These are phyloP conservation scores for Apiospora pterosperma DNA, from an alignment of 2,329 filamentous ascomycete species.

Conservation along the genomic window DNA sequence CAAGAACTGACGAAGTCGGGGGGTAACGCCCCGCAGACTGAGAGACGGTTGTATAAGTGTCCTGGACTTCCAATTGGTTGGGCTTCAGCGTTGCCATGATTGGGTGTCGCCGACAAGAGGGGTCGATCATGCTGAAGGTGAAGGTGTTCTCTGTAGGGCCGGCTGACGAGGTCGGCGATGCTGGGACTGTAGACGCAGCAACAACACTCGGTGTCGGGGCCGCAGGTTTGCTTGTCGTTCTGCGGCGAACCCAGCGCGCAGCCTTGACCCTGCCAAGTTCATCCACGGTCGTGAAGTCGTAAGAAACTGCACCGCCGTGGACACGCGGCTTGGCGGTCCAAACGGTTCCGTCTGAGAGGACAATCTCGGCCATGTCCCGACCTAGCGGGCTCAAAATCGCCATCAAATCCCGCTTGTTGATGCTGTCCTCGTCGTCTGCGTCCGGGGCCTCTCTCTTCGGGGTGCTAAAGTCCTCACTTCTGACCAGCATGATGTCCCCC, in stretches of 20 bases:
- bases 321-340: constrained; percentile 53
- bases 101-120: constrained; percentile 66
- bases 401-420: constrained; percentile 49
- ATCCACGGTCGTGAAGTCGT: constrained; percentile 62
- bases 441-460: constrained; percentile 35
- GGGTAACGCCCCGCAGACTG: constrained; percentile 46
- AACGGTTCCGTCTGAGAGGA: constrained; percentile 59
- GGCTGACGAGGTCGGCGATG: constrained; percentile 14
- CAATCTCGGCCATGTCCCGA: constrained; percentile 60
- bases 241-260: constrained; percentile 65
- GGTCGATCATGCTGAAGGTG: constrained; percentile 75
- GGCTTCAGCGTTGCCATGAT: constrained; percentile 67
- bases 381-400: constrained; percentile 65
- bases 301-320: constrained; percentile 45
- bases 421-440: constrained; percentile 38
- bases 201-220: too few species aligned
- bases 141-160: constrained; percentile 50
- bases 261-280: constrained; percentile 55
- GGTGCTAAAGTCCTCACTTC: constrained; percentile 62
- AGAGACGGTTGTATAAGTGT: constrained; percentile 60
- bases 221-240: constrained; percentile 18
- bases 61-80: constrained; percentile 63
- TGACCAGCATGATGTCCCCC: constrained; percentile 68
- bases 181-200: not conserved
- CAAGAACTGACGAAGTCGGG: constrained; percentile 31